Base-by-base conservation (phyloP, 192 early-diverging fungal species). In the Podila minutissima region DNA sequence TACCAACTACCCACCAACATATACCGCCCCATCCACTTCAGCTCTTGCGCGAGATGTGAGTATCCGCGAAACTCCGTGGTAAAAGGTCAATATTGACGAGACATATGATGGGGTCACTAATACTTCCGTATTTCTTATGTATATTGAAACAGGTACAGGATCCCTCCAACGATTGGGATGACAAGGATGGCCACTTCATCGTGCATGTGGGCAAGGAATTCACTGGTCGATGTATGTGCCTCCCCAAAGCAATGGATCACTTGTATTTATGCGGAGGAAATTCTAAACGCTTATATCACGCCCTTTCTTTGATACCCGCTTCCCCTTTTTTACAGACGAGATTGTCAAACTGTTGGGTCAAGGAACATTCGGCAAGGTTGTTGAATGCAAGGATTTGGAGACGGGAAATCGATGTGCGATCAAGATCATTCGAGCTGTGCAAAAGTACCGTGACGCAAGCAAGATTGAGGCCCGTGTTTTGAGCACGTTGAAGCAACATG, bases 361-460 rank as follows among this genome's bases (percentile, higher is more conserved):
- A 87, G 97, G 97, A 20, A 99, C 97, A 8, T 99, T 97, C 87
- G 97, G 97, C 74, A 97, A 96, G 85, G 97, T 99, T 9, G 92
- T 96, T 63, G 92, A 97, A 81, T 96, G 93, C 58, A 89, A 78
- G 46, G 96, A 98, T 82, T 79, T 85, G 19, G 83, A 85, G 1
- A 82, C 75, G 13, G 87, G 86, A 12, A 75, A 77, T 20, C 78
- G 87, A 63, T 88, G 88, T 57, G 97, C 97, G 13, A 93, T 99
- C 64, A 99, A 99, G 87, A 94, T 99, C 37, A 97, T 99, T 67
- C 92, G 96, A 24, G 91, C 96, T 3, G 86, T 97, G 49, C 94
- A 92, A 82, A 99, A 99, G 83, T 99, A 99, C 85, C 89, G 92
- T 20, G 96, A 99, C 51, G 97, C 97, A 3, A 92, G 94, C 71